phyloP scores from a whole-genome alignment of 2,329 filamentous ascomycete species.

The Tetracladium maxilliforme region DNA sequence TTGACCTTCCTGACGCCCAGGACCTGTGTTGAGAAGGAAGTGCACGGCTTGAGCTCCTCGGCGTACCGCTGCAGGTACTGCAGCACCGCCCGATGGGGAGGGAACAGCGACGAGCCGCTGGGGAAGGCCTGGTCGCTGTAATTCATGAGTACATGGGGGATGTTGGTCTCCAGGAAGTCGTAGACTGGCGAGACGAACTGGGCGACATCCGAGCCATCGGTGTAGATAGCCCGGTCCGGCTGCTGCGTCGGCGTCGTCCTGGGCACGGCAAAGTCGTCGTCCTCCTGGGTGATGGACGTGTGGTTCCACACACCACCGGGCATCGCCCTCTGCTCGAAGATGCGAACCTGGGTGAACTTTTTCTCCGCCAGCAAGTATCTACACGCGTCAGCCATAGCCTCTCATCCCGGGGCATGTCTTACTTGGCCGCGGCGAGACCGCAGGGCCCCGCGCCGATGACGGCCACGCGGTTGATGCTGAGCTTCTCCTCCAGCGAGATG shows the following conservation, averaged over 20 bases:
- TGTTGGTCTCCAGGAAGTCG: constrained; percentile 50
- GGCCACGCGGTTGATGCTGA: constrained; percentile 31
- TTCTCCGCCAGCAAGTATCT: constrained; percentile 45
- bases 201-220: too few species aligned
- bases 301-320: constrained; percentile 50
- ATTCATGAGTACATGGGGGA: constrained; percentile 38
- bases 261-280: too few species aligned
- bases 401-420: too few species aligned
- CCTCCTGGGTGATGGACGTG: too few species aligned
- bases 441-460: constrained; percentile 47
- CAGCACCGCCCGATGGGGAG: constrained; percentile 36
- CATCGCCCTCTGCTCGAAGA: constrained; percentile 45
- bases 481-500: too few species aligned
- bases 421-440: constrained; percentile 44
- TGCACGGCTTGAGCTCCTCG: background rate
- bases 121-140: constrained; percentile 39
- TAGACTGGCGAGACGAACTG: too few species aligned
- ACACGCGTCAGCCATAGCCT: too few species aligned
- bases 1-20: too few species aligned
- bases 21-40: background rate
- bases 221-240: too few species aligned
- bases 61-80: constrained; percentile 26
- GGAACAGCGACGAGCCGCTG: constrained; percentile 38
- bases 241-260: too few species aligned
- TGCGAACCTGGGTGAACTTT: constrained; percentile 39